These are phyloP conservation scores for Cercospora berteroae DNA, from an alignment of 2,329 filamentous ascomycete species.

Conservation along the genomic window DNA sequence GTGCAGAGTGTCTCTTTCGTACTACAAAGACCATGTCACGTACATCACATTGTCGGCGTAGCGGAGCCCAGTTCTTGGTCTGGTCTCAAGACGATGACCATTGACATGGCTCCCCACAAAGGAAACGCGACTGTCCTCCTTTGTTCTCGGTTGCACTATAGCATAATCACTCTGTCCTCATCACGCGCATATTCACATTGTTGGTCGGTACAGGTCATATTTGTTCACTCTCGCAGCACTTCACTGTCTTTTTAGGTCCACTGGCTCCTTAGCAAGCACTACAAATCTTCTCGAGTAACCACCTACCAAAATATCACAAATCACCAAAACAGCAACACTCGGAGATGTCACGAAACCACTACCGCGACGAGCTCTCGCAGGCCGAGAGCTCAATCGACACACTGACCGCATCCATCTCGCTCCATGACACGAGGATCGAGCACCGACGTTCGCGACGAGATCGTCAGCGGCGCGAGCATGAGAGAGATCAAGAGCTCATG, in stretches of 20 bases:
- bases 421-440: background rate
- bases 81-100: background rate
- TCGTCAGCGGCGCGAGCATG: background rate
- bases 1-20: background rate
- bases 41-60: background rate
- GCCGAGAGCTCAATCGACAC: constrained; percentile 1
- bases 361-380: background rate
- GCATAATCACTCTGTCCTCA: background rate
- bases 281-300: background rate
- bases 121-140: background rate
- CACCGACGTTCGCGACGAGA: background rate
- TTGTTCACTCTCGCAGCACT: background rate
- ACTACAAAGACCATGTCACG: background rate
- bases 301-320: background rate
- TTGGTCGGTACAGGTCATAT: background rate
- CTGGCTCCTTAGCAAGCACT: background rate
- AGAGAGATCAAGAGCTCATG: background rate
- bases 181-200: background rate
- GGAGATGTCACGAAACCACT: background rate
- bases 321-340: background rate
- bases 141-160: background rate
- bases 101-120: background rate
- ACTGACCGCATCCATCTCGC: background rate
- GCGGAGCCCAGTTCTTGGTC: background rate
- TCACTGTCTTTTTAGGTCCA: background rate